Conservation (phyloP, 805 yeast species). For the Myxozyma nipponensis region DNA sequence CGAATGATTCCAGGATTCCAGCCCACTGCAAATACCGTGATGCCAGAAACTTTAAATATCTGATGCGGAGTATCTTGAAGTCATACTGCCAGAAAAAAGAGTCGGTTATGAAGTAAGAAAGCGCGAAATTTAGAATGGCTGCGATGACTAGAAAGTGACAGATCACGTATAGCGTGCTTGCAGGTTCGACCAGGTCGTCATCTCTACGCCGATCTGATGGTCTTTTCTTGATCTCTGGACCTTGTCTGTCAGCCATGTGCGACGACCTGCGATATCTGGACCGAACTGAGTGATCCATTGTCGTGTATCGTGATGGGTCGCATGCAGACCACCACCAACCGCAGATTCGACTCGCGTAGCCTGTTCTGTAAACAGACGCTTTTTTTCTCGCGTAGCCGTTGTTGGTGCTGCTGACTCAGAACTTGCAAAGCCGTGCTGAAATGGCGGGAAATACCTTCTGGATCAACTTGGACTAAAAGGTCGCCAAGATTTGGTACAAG, state of each 20-base stretch:
- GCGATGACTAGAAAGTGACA: conserved; percentile 24
- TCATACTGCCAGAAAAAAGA: conserved; percentile 58
- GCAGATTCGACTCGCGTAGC: too few relatives aligned
- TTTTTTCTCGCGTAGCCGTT: too few relatives aligned
- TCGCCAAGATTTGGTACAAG: too few relatives aligned
- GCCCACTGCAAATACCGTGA: background rate
- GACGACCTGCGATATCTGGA: background rate
- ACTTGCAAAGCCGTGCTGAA: too few relatives aligned
- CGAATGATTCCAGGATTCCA: background rate
- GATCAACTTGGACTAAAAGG: too few relatives aligned
- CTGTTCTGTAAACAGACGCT: too few relatives aligned
- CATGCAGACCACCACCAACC: too few relatives aligned
- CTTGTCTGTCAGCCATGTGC: background rate
- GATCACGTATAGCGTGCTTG: background rate
- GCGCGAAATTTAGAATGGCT: conserved; percentile 44
- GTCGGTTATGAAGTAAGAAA: conserved; percentile 58
- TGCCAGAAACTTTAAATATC: conserved; percentile 40
- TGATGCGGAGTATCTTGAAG: conserved; percentile 47
- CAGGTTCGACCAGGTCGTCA: background rate
- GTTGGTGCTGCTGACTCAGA: too few relatives aligned
- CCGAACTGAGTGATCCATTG: too few relatives aligned
- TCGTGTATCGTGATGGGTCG: too few relatives aligned
- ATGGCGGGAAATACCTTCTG: too few relatives aligned
- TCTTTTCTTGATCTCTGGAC: background rate
- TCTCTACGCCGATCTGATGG: background rate